These are phyloP conservation scores for Pseudogymnoascus verrucosus DNA, from an alignment of 2,329 filamentous ascomycete genomes.

Conservation along the genomic window DNA sequence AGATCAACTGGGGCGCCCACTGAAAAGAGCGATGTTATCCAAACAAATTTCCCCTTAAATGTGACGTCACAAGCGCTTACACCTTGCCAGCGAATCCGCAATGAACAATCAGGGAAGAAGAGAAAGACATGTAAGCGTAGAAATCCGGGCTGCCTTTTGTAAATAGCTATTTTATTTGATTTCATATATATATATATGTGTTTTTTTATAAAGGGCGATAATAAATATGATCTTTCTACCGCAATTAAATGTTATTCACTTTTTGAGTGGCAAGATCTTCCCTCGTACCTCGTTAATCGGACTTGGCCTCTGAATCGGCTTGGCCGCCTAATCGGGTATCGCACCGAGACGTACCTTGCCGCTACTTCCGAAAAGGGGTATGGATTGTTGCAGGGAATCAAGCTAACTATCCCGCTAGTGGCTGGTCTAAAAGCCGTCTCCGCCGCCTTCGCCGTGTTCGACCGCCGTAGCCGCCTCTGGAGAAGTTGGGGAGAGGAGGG, in stretches of 20 bases:
- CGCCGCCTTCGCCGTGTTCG: background rate
- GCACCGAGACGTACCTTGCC: background rate
- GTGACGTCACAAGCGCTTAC: background rate
- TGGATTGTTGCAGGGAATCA: background rate
- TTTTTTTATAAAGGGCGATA: background rate
- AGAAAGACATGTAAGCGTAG: background rate
- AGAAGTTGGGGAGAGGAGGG: background rate
- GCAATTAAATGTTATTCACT: background rate
- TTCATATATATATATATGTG: background rate
- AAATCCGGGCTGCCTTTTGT: background rate
- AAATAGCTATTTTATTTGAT: background rate
- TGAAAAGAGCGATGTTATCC: background rate
- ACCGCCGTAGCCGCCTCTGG: background rate
- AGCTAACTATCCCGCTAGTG: background rate
- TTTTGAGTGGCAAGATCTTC: background rate
- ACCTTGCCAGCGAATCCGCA: background rate
- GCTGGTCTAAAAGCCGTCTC: background rate
- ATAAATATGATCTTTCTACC: background rate
- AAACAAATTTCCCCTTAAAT: background rate
- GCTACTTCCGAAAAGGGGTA: background rate
- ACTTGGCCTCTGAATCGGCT: background rate
- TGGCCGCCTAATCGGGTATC: background rate
- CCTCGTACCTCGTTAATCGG: background rate
- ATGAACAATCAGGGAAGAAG: background rate
- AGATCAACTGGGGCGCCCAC: background rate